Percentiles rank a stretch among this genome's conserved stretches.
phyloP scores from a whole-genome alignment of 176 grass and related monocot species.

The Hordeum marinum region DNA sequence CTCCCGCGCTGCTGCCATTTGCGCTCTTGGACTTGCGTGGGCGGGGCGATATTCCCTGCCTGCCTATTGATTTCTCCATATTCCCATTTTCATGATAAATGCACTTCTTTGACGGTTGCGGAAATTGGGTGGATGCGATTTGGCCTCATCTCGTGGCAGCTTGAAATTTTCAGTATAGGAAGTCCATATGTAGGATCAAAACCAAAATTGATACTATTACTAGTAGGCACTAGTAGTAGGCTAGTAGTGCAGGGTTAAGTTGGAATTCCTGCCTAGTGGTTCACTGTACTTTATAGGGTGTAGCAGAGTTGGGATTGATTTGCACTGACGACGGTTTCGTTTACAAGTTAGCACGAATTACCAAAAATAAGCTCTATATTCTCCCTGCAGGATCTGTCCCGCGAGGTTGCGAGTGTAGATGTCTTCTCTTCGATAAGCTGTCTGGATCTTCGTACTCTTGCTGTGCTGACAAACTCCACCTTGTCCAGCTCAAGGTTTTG shows the following conservation, averaged over 20 bases:
- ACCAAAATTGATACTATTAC: not conserved
- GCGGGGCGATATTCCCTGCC: not conserved
- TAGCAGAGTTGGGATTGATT: not conserved
- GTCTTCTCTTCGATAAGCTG: constrained; percentile 75
- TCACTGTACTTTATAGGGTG: not conserved
- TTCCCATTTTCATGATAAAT: not conserved
- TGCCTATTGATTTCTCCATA: not conserved
- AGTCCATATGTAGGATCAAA: not conserved
- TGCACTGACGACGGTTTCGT: not conserved
- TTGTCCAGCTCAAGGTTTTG: constrained; percentile 73
- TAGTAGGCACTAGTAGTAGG: not conserved
- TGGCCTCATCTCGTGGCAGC: not conserved
- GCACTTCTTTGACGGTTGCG: not conserved
- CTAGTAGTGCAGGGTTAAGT: too few relatives aligned
- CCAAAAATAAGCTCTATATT: not conserved
- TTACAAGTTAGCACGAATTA: not conserved
- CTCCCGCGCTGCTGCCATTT: not conserved
- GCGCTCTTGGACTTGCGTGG: not conserved
- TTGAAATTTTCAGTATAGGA: not conserved
- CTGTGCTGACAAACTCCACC: constrained; percentile 75
- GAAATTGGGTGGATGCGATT: not conserved
- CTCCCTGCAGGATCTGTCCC: constrained; percentile 1
- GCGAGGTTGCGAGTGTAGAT: constrained; percentile 32
- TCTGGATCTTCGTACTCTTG: constrained; percentile 62
- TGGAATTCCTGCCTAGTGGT: not conserved